Evolutionary conservation across 148 eudicot species (phyloP).

Genomic region (Tetragonia tetragonoides): DNA sequence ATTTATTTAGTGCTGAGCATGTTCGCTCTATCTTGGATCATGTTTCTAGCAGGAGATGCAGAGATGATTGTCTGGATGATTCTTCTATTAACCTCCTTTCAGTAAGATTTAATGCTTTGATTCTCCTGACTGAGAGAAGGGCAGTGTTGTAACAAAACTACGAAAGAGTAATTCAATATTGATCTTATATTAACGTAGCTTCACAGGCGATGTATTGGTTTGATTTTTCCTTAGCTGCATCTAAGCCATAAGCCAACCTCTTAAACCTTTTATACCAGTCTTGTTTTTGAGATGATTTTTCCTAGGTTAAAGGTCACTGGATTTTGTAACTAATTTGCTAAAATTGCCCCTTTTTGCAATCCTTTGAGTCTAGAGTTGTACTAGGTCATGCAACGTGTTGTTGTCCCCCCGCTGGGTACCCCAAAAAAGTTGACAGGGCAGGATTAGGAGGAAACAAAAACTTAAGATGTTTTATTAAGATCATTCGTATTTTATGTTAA

Average conservation of each 20-base stretch:
- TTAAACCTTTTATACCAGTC: not conserved
- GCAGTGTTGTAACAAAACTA: not conserved
- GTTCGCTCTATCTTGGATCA: conserved; percentile 56
- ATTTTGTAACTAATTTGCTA: not conserved
- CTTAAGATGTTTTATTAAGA: too few species aligned
- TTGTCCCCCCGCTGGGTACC: too few species aligned
- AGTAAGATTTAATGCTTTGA: conserved; percentile 44
- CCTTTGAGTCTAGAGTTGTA: not conserved
- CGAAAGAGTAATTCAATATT: too few species aligned
- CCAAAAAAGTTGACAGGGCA: too few species aligned
- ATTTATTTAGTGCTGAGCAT: conserved; percentile 68
- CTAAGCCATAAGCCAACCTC: not conserved
- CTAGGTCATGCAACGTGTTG: too few species aligned
- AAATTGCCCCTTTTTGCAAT: not conserved
- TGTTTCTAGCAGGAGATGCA: conserved; percentile 35
- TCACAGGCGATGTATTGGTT: too few species aligned
- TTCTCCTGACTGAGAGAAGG: not conserved
- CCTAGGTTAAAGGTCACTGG: not conserved
- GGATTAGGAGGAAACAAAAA: too few species aligned
- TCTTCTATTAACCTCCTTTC: conserved; percentile 55
- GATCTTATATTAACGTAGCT: too few species aligned
- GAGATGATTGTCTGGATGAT: conserved; percentile 32
- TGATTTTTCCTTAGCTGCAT: not conserved
- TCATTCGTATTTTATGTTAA: too few species aligned
- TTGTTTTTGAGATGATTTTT: not conserved